phyloP scores from a whole-genome alignment of 179 eudicot genomes.

The Gypsophila paniculata region DNA sequence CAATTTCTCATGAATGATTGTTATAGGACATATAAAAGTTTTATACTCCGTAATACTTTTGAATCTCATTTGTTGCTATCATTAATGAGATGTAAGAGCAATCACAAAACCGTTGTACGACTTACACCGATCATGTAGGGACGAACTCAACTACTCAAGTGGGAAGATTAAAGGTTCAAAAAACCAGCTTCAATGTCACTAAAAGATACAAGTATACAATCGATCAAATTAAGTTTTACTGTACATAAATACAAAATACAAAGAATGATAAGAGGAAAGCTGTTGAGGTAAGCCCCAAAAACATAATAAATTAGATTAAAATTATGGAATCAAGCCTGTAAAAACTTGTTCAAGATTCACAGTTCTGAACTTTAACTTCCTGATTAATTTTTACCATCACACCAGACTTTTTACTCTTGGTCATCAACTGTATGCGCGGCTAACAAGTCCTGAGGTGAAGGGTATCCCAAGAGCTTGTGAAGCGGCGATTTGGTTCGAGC shows the following conservation, averaged over 20 bases:
- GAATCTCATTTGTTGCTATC: no score
- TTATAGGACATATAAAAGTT: no score
- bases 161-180: neutral
- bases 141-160: neutral
- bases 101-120: no score
- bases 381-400: neutral
- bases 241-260: constrained; percentile 11
- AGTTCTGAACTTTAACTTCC: neutral
- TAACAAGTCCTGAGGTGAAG: constrained; percentile 51
- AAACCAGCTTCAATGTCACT: constrained; percentile 9
- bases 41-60: no score
- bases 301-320: neutral
- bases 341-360: neutral
- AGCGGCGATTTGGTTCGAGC: constrained; percentile 48
- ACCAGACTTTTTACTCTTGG: constrained; percentile 13
- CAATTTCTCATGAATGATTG: no score
- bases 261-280: constrained; percentile 4
- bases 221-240: constrained; percentile 14
- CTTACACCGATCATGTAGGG: no score
- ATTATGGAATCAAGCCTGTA: neutral
- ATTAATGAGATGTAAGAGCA: no score
- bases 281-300: neutral
- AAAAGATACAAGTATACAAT: neutral
- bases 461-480: constrained; percentile 73
- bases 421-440: constrained; percentile 16